A percentile compares a stretch with the other conserved stretches of the same genome.
Evolutionary conservation across 352 stramenopile genomes (phyloP).

Genomic region (Pythium insidiosum): DNA sequence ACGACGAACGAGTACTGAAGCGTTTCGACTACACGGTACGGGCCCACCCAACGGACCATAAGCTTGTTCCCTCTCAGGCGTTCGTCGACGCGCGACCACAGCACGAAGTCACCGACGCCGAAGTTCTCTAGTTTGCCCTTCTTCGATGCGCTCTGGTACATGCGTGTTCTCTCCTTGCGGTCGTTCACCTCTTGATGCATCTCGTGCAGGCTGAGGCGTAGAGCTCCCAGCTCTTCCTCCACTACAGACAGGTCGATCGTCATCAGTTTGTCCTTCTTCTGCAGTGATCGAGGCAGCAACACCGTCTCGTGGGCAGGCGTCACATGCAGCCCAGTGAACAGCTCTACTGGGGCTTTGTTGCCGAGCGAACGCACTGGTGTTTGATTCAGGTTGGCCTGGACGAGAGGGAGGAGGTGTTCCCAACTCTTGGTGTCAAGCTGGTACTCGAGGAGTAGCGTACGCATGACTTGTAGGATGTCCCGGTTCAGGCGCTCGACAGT

Average conservation of each 20-base stretch:
- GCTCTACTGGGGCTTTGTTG: slow-evolving; percentile 7
- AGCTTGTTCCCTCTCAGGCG: no score
- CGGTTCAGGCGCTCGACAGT: slow-evolving; percentile 11
- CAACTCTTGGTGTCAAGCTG: no score
- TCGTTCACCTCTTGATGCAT: slow-evolving; percentile 4
- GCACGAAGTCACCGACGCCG: neutral
- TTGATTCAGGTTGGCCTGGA: slow-evolving; percentile 13
- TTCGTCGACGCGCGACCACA: no score
- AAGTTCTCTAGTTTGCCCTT: slow-evolving; percentile 1
- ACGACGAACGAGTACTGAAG: no score
- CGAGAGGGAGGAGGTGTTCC: no score
- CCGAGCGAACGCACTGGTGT: slow-evolving; percentile 6
- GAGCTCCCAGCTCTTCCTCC: slow-evolving; percentile 1
- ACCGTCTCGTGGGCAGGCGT: slow-evolving; percentile 1
- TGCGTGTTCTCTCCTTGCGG: slow-evolving; percentile 1
- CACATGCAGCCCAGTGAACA: slow-evolving; percentile 11
- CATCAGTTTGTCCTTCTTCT: slow-evolving; percentile 2
- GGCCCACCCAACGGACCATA: no score
- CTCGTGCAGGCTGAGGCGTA: slow-evolving; percentile 1
- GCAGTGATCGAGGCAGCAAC: neutral
- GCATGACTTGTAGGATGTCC: slow-evolving; percentile 11
- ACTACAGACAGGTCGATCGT: neutral
- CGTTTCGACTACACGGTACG: no score
- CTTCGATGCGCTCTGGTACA: slow-evolving; percentile 3
- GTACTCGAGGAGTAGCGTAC: no score